A percentile compares a stretch with the other conserved stretches of the same genome.
Conservation (phyloP, 352 stramenopile species). For the Achlya hypogyna region DNA sequence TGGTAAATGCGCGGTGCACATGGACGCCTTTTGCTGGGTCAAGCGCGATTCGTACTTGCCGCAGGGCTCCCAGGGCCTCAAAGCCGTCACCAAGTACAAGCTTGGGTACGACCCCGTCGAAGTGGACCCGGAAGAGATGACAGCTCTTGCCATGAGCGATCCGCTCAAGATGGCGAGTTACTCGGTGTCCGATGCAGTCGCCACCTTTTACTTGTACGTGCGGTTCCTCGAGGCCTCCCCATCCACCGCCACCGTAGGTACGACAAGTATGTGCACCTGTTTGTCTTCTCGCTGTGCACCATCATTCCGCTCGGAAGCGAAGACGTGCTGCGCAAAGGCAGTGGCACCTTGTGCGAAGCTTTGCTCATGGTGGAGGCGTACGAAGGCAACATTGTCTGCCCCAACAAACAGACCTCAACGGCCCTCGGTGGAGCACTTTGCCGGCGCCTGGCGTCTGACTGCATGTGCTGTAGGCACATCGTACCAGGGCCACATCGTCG, state of each 20-base stretch:
- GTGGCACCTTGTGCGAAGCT: slow-evolving; percentile 97
- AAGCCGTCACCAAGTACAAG: slow-evolving; percentile 99
- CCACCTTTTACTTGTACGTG: slow-evolving; percentile 94
- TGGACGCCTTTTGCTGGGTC: slow-evolving; percentile 99
- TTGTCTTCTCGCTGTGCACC: slow-evolving; percentile 99
- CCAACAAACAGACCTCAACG: slow-evolving; percentile 95
- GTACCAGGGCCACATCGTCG: slow-evolving; percentile 93
- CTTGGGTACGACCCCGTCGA: slow-evolving; percentile 97
- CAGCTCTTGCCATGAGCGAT: slow-evolving; percentile 89
- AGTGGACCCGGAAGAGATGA: slow-evolving; percentile 99
- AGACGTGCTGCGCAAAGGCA: slow-evolving; percentile 95
- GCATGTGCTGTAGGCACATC: slow-evolving; percentile 41
- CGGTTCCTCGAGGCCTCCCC: too few relatives aligned
- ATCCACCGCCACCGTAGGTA: slow-evolving; percentile 39
- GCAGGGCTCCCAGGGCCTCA: slow-evolving; percentile 96
- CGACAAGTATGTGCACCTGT: slow-evolving; percentile 99
- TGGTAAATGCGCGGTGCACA: slow-evolving; percentile 89
- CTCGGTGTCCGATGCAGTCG: slow-evolving; percentile 99
- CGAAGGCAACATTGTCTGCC: slow-evolving; percentile 93
- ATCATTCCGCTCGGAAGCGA: slow-evolving; percentile 97
- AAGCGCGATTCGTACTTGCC: slow-evolving; percentile 99
- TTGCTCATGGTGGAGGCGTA: slow-evolving; percentile 99
- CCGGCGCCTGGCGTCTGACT: slow-evolving; percentile 38
- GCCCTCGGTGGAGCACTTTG: slow-evolving; percentile 33
- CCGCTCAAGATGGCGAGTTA: slow-evolving; percentile 98